These are phyloP conservation scores for Aspergillus pseudoglaucus DNA, from an alignment of 2,329 filamentous ascomycete genomes.

Conservation along the genomic window DNA sequence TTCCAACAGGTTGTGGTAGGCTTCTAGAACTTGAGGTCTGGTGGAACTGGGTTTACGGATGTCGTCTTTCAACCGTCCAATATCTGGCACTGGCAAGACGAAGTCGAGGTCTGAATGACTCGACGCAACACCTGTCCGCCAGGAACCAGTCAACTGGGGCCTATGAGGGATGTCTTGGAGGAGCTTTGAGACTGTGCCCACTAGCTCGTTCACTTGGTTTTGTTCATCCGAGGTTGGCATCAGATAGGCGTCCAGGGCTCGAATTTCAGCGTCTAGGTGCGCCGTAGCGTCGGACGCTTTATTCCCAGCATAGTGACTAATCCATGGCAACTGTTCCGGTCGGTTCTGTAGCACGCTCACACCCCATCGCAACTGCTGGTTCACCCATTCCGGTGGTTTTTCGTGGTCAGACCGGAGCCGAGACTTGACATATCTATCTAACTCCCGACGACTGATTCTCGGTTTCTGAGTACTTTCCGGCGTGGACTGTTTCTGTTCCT, in stretches of 20 bases:
- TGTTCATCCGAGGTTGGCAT: slow-evolving; percentile 39
- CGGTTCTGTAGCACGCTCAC: slow-evolving; percentile 7
- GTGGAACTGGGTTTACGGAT: slow-evolving; percentile 28
- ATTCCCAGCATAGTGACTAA: slow-evolving; percentile 16
- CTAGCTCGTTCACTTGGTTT: slow-evolving; percentile 19
- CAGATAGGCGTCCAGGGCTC: slow-evolving; percentile 40
- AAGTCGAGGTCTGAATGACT: slow-evolving; percentile 52
- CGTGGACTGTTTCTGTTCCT: neutral
- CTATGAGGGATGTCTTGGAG: slow-evolving; percentile 20
- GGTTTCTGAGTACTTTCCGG: neutral
- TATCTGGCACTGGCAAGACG: slow-evolving; percentile 28
- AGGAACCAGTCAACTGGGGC: slow-evolving; percentile 48
- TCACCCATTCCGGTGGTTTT: neutral
- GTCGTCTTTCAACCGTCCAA: slow-evolving; percentile 14
- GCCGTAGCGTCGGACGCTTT: slow-evolving; percentile 15
- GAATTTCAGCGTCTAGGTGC: slow-evolving; percentile 41
- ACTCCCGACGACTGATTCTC: too few relatives aligned
- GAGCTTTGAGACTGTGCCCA: slow-evolving; percentile 21
- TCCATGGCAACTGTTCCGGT: slow-evolving; percentile 27
- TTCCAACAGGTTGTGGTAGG: slow-evolving; percentile 17
- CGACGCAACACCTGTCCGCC: slow-evolving; percentile 46
- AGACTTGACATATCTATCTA: neutral
- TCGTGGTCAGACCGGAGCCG: neutral
- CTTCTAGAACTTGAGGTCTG: slow-evolving; percentile 23
- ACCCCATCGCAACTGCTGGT: slow-evolving; percentile 5